Conservation (phyloP, 2,329 filamentous ascomycete genomes). For the Fusarium gaditjirri region DNA sequence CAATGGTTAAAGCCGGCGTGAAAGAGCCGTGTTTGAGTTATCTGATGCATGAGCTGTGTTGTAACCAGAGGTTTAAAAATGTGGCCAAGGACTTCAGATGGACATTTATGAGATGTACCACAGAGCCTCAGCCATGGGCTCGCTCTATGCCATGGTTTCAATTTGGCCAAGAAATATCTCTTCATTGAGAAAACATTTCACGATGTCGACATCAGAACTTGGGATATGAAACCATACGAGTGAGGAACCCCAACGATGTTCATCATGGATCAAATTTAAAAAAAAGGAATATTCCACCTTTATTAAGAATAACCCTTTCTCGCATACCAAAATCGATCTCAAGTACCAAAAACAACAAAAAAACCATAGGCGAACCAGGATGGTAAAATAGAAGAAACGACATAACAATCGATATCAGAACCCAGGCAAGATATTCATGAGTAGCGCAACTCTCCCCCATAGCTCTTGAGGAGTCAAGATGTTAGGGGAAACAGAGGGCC, state of each 20-base stretch:
- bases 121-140: background rate
- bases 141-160: background rate
- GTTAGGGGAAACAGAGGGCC: background rate
- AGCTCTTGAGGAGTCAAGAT: conserved; percentile 1
- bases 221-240: too few relatives aligned
- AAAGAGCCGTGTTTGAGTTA: background rate
- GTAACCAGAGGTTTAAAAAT: background rate
- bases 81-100: background rate
- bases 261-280: background rate
- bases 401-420: conserved; percentile 32
- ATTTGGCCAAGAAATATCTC: too few relatives aligned
- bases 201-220: background rate
- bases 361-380: conserved; percentile 31
- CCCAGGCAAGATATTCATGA: conserved; percentile 27
- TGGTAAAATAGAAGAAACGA: conserved; percentile 34
- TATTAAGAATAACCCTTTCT: conserved; percentile 46
- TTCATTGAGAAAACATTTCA: background rate
- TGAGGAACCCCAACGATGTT: background rate
- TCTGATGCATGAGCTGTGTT: background rate
- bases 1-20: background rate
- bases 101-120: background rate
- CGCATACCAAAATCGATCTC: conserved; percentile 33
- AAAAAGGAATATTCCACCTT: conserved; percentile 45
- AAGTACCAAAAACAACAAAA: conserved; percentile 20
- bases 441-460: background rate